These are phyloP conservation scores for Microdochium trichocladiopsis DNA, from an alignment of 2,329 filamentous ascomycete genomes.

Conservation along the genomic window DNA sequence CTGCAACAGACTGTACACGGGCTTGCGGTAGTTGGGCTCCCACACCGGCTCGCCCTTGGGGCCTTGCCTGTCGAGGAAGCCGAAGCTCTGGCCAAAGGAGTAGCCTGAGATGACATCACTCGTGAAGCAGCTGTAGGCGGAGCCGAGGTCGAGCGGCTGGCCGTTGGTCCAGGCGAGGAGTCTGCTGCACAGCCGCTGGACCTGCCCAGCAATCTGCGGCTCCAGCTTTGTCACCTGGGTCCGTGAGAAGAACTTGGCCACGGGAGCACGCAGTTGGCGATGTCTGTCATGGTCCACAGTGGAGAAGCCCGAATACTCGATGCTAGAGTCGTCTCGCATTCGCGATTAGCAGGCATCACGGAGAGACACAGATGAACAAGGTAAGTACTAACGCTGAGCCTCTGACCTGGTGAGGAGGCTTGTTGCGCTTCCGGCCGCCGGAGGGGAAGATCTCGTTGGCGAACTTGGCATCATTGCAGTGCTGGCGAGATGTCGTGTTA, in stretches of 20 bases:
- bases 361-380: background rate
- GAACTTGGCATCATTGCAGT: constrained; percentile 17
- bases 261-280: constrained; percentile 14
- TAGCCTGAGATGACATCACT: constrained; percentile 13
- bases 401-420: constrained; percentile 17
- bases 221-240: constrained; percentile 21
- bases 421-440: constrained; percentile 20
- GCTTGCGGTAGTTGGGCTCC: constrained; percentile 9
- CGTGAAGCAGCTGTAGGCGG: constrained; percentile 12
- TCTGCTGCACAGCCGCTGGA: constrained; percentile 20
- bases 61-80: constrained; percentile 9
- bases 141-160: constrained; percentile 5
- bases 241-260: constrained; percentile 23
- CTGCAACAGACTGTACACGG: constrained; percentile 4
- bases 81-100: constrained; percentile 12
- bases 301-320: constrained; percentile 3
- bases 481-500: constrained; percentile 2
- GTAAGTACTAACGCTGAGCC: background rate
- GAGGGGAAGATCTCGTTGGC: constrained; percentile 29
- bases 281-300: constrained; percentile 17
- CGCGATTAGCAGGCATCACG: constrained; percentile 19
- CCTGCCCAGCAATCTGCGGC: constrained; percentile 14
- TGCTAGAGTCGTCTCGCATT: constrained; percentile 14
- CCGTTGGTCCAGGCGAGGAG: constrained; percentile 7
- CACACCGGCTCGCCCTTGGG: constrained; percentile 1